These are phyloP conservation scores for Citeromyces siamensis DNA, from an alignment of 1,139 yeast genomes.

Conservation along the genomic window DNA sequence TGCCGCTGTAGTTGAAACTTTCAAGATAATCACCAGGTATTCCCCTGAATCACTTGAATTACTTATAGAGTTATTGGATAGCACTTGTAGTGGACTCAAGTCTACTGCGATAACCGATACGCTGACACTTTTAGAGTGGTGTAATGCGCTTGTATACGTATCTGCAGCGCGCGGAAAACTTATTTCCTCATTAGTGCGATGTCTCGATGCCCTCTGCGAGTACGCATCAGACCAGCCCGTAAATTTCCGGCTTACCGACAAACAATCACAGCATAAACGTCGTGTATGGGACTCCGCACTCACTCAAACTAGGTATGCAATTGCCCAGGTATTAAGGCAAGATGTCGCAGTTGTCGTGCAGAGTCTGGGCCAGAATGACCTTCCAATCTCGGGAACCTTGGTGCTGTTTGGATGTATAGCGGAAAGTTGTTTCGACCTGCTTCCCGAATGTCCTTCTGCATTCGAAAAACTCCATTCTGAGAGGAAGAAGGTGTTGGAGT, in stretches of 20 bases:
- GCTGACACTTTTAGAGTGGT: slow-evolving; percentile 47
- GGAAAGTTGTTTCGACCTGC: slow-evolving; percentile 23
- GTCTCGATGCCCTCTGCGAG: slow-evolving; percentile 1
- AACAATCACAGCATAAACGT: slow-evolving; percentile 27
- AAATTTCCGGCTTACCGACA: slow-evolving; percentile 9
- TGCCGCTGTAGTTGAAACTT: slow-evolving; percentile 23
- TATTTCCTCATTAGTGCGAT: slow-evolving; percentile 2
- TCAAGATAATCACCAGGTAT: slow-evolving; percentile 21
- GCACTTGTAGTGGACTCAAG: slow-evolving; percentile 21
- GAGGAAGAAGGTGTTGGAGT: slow-evolving; percentile 13
- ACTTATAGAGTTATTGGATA: slow-evolving; percentile 25
- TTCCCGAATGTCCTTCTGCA: slow-evolving; percentile 28
- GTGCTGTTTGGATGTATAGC: slow-evolving; percentile 29
- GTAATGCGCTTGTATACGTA: slow-evolving; percentile 16
- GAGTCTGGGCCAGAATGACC: slow-evolving; percentile 6
- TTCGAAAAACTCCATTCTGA: slow-evolving; percentile 17
- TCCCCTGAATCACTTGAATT: slow-evolving; percentile 23
- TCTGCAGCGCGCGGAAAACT: background rate
- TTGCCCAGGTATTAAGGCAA: slow-evolving; percentile 13
- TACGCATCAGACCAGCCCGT: slow-evolving; percentile 6
- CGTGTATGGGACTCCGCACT: slow-evolving; percentile 35
- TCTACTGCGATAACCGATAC: slow-evolving; percentile 40
- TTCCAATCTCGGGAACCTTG: slow-evolving; percentile 15
- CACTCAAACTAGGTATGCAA: slow-evolving; percentile 21
- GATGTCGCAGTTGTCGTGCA: slow-evolving; percentile 4